A percentile compares a stretch with the other conserved stretches of the same genome.
phyloP scores from a whole-genome alignment of 2,329 filamentous ascomycete species.

The Venturia aucupariae region DNA sequence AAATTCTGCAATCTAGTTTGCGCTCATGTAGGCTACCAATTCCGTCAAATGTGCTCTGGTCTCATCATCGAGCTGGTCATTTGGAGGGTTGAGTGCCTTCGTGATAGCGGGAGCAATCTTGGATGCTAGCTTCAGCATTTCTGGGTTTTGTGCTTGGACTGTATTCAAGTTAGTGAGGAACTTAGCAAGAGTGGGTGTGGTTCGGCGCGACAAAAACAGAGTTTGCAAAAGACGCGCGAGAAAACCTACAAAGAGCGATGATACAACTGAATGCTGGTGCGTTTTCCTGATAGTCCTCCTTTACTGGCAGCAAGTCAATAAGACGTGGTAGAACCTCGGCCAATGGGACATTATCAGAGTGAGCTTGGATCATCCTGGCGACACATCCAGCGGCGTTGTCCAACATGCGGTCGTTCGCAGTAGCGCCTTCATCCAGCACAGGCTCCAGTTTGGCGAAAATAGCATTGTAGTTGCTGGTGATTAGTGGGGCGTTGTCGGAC shows the following conservation, averaged over 20 bases:
- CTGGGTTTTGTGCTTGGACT: slow-evolving; percentile 61
- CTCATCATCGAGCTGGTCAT: slow-evolving; percentile 66
- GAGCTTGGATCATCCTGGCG: slow-evolving; percentile 81
- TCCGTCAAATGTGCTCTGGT: slow-evolving; percentile 58
- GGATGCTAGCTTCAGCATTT: slow-evolving; percentile 60
- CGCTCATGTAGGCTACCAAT: slow-evolving; percentile 45
- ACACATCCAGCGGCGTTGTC: slow-evolving; percentile 93
- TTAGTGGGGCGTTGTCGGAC: slow-evolving; percentile 63
- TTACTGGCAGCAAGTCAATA: slow-evolving; percentile 70
- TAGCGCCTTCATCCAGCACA: slow-evolving; percentile 63
- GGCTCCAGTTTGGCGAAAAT: slow-evolving; percentile 83
- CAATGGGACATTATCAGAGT: slow-evolving; percentile 74
- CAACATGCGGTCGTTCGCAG: slow-evolving; percentile 50
- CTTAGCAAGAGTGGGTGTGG: background rate
- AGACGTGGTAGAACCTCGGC: slow-evolving; percentile 73
- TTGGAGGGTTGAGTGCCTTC: slow-evolving; percentile 59
- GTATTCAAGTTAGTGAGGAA: background rate
- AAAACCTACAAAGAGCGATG: slow-evolving; percentile 65
- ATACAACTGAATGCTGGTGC: slow-evolving; percentile 88
- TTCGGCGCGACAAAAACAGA: background rate
- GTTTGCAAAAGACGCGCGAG: background rate
- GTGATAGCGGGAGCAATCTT: slow-evolving; percentile 63
- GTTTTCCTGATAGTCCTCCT: slow-evolving; percentile 95
- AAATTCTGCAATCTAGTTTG: background rate
- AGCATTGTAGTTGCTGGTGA: slow-evolving; percentile 63